Conservation (phyloP, 2,329 filamentous ascomycete genomes). For the Ophiocordyceps sinensis region DNA sequence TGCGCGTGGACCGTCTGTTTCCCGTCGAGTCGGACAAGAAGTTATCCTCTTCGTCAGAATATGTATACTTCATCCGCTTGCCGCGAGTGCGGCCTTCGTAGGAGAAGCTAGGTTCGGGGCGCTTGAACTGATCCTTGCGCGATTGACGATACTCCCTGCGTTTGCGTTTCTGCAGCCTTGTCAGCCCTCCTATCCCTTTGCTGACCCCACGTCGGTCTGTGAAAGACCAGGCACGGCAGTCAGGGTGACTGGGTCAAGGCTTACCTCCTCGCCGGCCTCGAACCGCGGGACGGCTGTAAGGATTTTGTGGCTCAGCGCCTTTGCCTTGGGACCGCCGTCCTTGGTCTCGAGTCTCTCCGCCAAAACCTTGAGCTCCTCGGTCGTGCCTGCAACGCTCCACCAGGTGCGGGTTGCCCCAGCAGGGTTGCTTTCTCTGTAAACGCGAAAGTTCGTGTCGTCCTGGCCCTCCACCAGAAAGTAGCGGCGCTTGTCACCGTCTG, state of each 20-base stretch:
- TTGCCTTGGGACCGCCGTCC: conserved; percentile 72
- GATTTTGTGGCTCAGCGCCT: conserved; percentile 65
- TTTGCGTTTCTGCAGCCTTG: conserved; percentile 60
- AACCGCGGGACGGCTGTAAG: conserved; percentile 71
- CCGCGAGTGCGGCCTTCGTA: conserved; percentile 95
- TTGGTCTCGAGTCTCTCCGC: conserved; percentile 61
- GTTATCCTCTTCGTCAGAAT: conserved; percentile 73
- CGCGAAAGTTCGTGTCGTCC: conserved; percentile 84
- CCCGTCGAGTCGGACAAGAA: conserved; percentile 48
- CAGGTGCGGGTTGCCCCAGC: conserved; percentile 63
- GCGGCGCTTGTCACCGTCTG: conserved; percentile 76
- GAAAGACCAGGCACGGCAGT: not conserved
- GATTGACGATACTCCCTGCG: conserved; percentile 80
- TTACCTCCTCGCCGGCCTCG: conserved; percentile 80
- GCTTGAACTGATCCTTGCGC: conserved; percentile 74
- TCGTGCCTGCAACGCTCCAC: conserved; percentile 84
- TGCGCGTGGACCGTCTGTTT: conserved; percentile 55
- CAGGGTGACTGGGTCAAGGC: conserved; percentile 7
- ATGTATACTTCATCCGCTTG: conserved; percentile 94
- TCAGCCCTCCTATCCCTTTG: conserved; percentile 5
- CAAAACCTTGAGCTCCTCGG: conserved; percentile 68
- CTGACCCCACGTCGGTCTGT: not conserved
- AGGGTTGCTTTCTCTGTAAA: conserved; percentile 88
- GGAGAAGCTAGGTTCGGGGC: conserved; percentile 79
- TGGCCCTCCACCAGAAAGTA: conserved; percentile 91